Evolutionary conservation across 2,329 filamentous ascomycete species (phyloP), one percentile per base, ranked within the genome.

Genomic region (Neofusicoccum sp.): DNA sequence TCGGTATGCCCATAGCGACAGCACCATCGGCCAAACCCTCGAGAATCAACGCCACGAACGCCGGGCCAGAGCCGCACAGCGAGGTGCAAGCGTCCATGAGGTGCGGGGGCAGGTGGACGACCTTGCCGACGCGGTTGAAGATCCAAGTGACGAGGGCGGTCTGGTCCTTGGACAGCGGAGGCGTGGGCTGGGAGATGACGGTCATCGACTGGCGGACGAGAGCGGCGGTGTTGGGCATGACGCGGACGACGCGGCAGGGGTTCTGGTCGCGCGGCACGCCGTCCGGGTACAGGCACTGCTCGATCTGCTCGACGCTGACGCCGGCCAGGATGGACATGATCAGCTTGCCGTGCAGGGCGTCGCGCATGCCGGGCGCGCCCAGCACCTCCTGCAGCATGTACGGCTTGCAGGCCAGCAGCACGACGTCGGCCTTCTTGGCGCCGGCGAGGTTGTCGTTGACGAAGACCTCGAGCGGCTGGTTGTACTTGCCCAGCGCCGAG

Each of bases 211-310:
- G 89, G 50, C 91, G 81, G 64, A 96, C 89, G 54, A 91, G 83
- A 31, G 88, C 88, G 9, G 92, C 91, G 0, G 90, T 93, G 79
- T 96, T 96, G 69, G 92, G 92, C 86, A 96, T 92, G 61, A 89
- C 91, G 36, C 92, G 84, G 4, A 96, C 88, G 48, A 95, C 83
- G 45, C 85, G 81, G 76, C 86, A 90, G 43, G 81, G 77, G 65
- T 81, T 76, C n/a, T 69, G 68, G 65, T 81, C 76, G 14, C 69
- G 70, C 41, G 82, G 80, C 22, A 83, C 77, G 8, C 80, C 78
- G 31, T 83, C 83, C 0, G 73, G 73, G 70, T 90, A 87, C 11
- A 94, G 77, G 36, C 85, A 83, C 14, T 79, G 78, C 71, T 89
- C 84, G 66, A 96, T 87, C 70, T 93, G 87, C 54, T 85, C 76